phyloP scores from a whole-genome alignment of 208 protist genomes.

The Trypanosoma boissoni region DNA sequence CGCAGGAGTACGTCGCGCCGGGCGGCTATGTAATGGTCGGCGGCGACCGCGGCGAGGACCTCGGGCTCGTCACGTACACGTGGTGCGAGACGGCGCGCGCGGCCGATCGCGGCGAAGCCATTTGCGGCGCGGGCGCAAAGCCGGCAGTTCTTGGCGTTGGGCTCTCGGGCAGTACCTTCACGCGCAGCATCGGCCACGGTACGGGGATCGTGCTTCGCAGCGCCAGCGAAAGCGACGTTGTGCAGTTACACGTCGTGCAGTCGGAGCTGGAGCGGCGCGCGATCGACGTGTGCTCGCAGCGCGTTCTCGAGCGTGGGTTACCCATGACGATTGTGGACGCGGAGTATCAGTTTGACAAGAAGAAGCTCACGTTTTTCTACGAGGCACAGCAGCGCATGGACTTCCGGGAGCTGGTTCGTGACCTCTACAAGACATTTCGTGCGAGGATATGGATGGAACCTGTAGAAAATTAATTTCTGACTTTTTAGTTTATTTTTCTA shows the following conservation, averaged over 20 bases:
- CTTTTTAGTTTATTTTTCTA: not conserved
- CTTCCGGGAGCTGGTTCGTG: conserved; percentile 84
- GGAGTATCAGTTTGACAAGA: conserved; percentile 91
- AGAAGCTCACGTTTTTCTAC: conserved; percentile 92
- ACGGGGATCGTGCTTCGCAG: conserved; percentile 76
- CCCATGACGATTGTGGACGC: conserved; percentile 90
- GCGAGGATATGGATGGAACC: conserved; percentile 91
- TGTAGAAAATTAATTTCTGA: conserved; percentile 41
- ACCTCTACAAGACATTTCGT: conserved; percentile 87
- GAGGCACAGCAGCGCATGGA: conserved; percentile 86
- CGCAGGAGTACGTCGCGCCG: conserved; percentile 58
- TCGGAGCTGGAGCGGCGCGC: conserved; percentile 78
- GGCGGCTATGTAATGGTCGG: conserved; percentile 84
- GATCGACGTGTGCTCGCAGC: conserved; percentile 74
- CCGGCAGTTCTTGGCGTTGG: conserved; percentile 48
- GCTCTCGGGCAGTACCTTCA: conserved; percentile 52
- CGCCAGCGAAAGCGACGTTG: conserved; percentile 56
- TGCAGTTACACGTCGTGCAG: conserved; percentile 67
- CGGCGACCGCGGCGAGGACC: conserved; percentile 85
- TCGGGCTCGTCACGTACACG: conserved; percentile 81
- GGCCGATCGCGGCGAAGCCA: not conserved
- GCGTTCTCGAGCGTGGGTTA: conserved; percentile 76
- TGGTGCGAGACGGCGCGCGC: conserved; percentile 53
- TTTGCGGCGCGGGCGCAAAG: conserved; percentile 9
- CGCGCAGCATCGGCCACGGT: conserved; percentile 65